Evolutionary conservation across 2,329 filamentous ascomycete species (phyloP), one percentile per base, ranked within the genome.

Genomic region (Xylaria sp.): DNA sequence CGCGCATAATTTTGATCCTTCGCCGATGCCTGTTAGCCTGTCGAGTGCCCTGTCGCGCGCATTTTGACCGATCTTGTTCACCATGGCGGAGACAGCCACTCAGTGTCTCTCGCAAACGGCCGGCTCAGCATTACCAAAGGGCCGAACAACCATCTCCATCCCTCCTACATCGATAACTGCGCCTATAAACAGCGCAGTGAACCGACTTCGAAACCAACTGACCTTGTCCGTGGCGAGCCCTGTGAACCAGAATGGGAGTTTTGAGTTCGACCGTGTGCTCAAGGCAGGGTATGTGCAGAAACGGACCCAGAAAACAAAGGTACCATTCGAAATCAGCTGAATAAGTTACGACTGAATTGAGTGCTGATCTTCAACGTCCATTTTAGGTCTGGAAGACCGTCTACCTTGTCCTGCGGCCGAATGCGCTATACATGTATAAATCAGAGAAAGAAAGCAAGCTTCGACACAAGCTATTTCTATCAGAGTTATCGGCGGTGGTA

Each of bases 221-320:
- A 84, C 83, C 31, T 78, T 91, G 52, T 89, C 92, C 72, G 86
- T 90, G 18, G 90, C 94, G 77, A 96, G 93, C 36, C 93, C 94
- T 4, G 94, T 98, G 72, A 97, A 95, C 78, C 91, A 97, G 80
- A 94, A 97, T 80, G 96, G 96, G 71, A 96, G 94, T 80, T 99
- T 97, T 80, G 94, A 96, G 77, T 97, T 97, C 77, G 96, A 99
- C 80, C 91, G 94, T 60, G 93, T 98, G 64, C 88, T 98, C 80
- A 98, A 97, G 83, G 90, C 91, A 66, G 94, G 95, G 68, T 92
- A 91, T 74, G 90, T 97, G 48, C 88, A 92, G 78, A 97, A 97
- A 82, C 90, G 95, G 74, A 97, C 94, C 20, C 92, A 94, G 76
- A 97, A 95, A 84, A 98, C 95, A 69, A 97, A 97, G 90, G 93